These are phyloP conservation scores for Penicillium bialowiezense DNA, from an alignment of 495 filamentous ascomycete genomes.

Conservation along the genomic window DNA sequence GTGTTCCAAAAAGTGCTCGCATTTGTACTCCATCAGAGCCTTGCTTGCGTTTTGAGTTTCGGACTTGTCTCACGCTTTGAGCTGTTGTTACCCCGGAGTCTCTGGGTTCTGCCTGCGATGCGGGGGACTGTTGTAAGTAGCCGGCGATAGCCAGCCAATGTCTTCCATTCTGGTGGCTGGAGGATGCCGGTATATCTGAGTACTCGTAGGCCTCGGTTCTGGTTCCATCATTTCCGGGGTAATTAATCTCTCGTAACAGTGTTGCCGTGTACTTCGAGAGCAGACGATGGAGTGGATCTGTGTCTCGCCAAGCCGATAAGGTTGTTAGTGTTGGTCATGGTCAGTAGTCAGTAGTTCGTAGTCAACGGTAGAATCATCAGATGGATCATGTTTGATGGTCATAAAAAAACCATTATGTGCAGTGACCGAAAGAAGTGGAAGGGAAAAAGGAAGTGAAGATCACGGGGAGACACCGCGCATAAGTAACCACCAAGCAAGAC, in stretches of 20 bases:
- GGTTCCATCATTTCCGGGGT: slow-evolving; percentile 18
- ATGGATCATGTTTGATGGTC: too few relatives aligned
- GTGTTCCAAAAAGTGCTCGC: background rate
- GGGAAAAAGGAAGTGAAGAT: background rate
- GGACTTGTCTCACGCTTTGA: background rate
- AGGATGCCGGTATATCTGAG: too few relatives aligned
- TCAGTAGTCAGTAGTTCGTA: slow-evolving; percentile 20
- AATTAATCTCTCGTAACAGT: slow-evolving; percentile 31
- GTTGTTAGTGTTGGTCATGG: slow-evolving; percentile 18
- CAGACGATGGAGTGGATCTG: slow-evolving; percentile 20
- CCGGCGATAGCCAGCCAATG: slow-evolving; percentile 13
- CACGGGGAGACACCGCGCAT: slow-evolving; percentile 11
- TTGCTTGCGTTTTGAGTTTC: background rate
- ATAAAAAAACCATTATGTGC: background rate
- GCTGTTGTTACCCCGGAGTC: slow-evolving; percentile 2
- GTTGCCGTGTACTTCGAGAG: background rate
- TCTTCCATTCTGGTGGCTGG: too few relatives aligned
- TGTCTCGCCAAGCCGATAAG: slow-evolving; percentile 24
- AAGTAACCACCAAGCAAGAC: slow-evolving; percentile 13
- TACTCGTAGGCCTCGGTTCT: too few relatives aligned
- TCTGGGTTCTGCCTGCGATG: background rate
- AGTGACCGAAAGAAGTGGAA: background rate
- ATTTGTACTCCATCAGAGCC: background rate
- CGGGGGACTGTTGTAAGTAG: background rate
- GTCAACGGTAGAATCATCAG: background rate